Evolutionary conservation across 441 rosid species (phyloP).

Genomic region (Isatis lusitanica): DNA sequence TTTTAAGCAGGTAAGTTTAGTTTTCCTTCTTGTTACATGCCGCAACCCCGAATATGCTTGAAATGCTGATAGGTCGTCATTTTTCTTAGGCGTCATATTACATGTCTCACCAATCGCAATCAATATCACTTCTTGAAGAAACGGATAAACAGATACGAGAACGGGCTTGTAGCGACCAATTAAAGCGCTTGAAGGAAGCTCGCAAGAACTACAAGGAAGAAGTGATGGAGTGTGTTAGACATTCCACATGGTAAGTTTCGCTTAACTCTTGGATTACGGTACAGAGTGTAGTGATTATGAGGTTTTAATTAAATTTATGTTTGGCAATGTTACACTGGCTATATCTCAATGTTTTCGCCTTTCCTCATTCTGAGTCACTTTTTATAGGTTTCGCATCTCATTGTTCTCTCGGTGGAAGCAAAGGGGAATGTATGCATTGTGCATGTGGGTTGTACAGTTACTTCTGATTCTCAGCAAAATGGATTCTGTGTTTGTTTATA

Average conservation of each 20-base stretch:
- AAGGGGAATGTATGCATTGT: conserved; percentile 96
- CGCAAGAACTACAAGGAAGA: conserved; percentile 85
- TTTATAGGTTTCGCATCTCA: conserved; percentile 78
- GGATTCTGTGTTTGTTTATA: conserved; percentile 79
- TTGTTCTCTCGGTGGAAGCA: conserved; percentile 96
- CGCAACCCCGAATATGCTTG: not conserved
- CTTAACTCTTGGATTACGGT: conserved; percentile 10
- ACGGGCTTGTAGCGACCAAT: conserved; percentile 62
- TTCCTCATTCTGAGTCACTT: conserved; percentile 25
- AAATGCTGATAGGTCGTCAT: conserved; percentile 25
- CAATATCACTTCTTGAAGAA: conserved; percentile 82
- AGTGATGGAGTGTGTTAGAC: conserved; percentile 83
- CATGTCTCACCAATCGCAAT: conserved; percentile 85
- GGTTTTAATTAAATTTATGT: not conserved
- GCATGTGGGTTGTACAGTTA: conserved; percentile 95
- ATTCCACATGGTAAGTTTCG: conserved; percentile 79
- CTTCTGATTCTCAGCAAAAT: conserved; percentile 86
- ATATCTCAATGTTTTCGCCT: conserved; percentile 21
- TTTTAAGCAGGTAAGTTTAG: conserved; percentile 79
- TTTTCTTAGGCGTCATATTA: conserved; percentile 79
- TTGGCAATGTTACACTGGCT: conserved; percentile 18
- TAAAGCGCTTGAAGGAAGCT: conserved; percentile 88
- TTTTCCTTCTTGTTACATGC: not conserved
- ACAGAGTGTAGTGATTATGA: conserved; percentile 5
- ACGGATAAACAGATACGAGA: conserved; percentile 93